Percentiles rank a stretch among this genome's conserved stretches.
phyloP scores from a whole-genome alignment of 1,284 basidiomycete genomes.

The Macrocystidia cucumis region DNA sequence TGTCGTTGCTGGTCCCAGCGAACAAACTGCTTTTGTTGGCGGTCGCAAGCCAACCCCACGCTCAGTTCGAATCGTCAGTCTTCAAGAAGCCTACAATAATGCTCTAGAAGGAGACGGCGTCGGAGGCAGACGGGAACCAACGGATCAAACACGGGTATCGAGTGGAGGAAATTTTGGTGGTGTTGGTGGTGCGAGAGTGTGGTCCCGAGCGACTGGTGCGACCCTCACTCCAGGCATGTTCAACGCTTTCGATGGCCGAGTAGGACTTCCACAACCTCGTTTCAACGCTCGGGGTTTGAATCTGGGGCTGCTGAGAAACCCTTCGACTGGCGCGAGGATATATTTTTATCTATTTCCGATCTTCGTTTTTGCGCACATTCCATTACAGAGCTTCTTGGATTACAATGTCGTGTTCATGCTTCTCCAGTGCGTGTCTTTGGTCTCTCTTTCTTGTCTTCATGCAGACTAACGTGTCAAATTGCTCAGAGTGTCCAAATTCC shows the following conservation, averaged over 20 bases:
- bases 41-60: constrained; percentile 71
- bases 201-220: constrained; percentile 53
- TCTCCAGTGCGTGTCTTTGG: constrained; percentile 51
- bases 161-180: too few relatives aligned
- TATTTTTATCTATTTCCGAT: constrained; percentile 64
- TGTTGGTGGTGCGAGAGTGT: constrained; percentile 45
- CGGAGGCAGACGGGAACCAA: constrained; percentile 39
- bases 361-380: constrained; percentile 62
- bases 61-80: constrained; percentile 68
- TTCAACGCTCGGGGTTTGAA: constrained; percentile 60
- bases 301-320: constrained; percentile 56
- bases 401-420: constrained; percentile 75
- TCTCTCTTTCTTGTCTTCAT: constrained; percentile 5
- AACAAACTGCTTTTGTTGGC: constrained; percentile 29
- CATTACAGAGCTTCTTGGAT: constrained; percentile 72
- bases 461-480: constrained; percentile 9
- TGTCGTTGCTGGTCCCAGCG: constrained; percentile 35
- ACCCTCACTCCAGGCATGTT: constrained; percentile 39
- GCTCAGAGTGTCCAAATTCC: constrained; percentile 57
- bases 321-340: constrained; percentile 43
- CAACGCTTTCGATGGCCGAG: constrained; percentile 25
- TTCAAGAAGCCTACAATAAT: constrained; percentile 38
- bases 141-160: constrained; percentile 39
- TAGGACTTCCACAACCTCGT: constrained; percentile 41
- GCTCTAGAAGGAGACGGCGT: constrained; percentile 24